These are phyloP conservation scores for Claviceps humidiphila DNA, from an alignment of 2,329 filamentous ascomycete genomes.

Conservation along the genomic window DNA sequence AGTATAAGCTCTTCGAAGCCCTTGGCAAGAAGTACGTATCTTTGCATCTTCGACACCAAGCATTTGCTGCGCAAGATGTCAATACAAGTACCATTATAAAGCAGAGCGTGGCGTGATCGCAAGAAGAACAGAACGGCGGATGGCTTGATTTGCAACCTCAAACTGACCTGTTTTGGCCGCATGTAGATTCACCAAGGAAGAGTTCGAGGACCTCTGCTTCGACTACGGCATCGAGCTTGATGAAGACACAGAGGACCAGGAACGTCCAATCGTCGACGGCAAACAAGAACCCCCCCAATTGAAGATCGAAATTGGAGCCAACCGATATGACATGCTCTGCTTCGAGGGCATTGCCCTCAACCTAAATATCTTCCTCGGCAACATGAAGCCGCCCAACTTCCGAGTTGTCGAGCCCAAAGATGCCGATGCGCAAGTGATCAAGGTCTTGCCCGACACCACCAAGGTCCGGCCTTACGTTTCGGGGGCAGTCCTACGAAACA, in stretches of 20 bases:
- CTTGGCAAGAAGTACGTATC: conserved; percentile 63
- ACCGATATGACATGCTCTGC: conserved; percentile 89
- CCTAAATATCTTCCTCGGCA: conserved; percentile 86
- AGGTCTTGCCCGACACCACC: conserved; percentile 60
- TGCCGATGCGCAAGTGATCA: conserved; percentile 67
- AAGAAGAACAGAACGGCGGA: no score
- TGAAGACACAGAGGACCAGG: conserved; percentile 74
- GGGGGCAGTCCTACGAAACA: conserved; percentile 74
- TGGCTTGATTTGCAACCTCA: not conserved
- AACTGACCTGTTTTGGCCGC: conserved; percentile 9
- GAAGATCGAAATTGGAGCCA: conserved; percentile 96
- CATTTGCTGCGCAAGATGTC: no score
- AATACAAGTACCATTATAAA: no score
- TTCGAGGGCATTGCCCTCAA: conserved; percentile 94
- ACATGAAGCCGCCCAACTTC: conserved; percentile 65
- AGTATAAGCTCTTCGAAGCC: conserved; percentile 87
- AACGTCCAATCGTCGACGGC: conserved; percentile 61
- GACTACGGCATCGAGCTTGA: conserved; percentile 97
- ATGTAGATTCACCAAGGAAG: conserved; percentile 69
- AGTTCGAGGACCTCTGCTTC: conserved; percentile 96
- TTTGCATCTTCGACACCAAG: no score
- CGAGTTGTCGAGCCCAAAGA: conserved; percentile 56
- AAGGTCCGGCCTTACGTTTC: conserved; percentile 80
- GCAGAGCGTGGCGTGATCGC: no score
- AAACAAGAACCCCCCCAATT: conserved; percentile 81